These are phyloP conservation scores for Tetracentron sinense DNA, from an alignment of 164 flowering plant species.

Conservation along the genomic window DNA sequence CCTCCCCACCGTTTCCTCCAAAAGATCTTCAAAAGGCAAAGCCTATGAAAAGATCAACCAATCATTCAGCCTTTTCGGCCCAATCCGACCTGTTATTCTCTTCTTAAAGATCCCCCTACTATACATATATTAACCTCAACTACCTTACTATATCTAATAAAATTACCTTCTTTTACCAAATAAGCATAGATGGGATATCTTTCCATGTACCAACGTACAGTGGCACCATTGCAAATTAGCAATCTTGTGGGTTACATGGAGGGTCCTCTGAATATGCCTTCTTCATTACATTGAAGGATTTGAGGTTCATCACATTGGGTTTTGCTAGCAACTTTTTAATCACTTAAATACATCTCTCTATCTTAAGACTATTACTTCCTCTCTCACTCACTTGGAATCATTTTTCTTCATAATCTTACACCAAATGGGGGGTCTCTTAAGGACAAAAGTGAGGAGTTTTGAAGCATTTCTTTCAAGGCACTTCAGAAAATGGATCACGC, in stretches of 20 bases:
- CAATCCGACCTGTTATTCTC: background rate
- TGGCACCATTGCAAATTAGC: no score
- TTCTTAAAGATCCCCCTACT: background rate
- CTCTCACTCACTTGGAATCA: background rate
- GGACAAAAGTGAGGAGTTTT: slow-evolving; percentile 16
- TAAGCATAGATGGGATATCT: no score
- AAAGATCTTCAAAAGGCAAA: slow-evolving; percentile 4
- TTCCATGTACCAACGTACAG: no score
- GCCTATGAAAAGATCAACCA: background rate
- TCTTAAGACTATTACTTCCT: background rate
- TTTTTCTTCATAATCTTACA: background rate
- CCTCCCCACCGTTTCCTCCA: no score
- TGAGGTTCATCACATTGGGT: no score
- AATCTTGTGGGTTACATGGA: no score
- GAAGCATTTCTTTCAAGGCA: slow-evolving; percentile 9
- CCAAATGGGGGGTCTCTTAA: slow-evolving; percentile 5
- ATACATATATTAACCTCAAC: background rate
- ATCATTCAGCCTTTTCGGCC: background rate
- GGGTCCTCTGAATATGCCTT: background rate
- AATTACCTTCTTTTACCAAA: no score
- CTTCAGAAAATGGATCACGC: slow-evolving; percentile 11
- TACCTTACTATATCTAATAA: no score
- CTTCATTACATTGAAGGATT: background rate
- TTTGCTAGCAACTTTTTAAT: no score
- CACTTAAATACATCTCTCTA: no score